A percentile compares a stretch with the other conserved stretches of the same genome.
Evolutionary conservation across 768 basidiomycete genomes (phyloP).

Genomic region (Suillus clintonianus): DNA sequence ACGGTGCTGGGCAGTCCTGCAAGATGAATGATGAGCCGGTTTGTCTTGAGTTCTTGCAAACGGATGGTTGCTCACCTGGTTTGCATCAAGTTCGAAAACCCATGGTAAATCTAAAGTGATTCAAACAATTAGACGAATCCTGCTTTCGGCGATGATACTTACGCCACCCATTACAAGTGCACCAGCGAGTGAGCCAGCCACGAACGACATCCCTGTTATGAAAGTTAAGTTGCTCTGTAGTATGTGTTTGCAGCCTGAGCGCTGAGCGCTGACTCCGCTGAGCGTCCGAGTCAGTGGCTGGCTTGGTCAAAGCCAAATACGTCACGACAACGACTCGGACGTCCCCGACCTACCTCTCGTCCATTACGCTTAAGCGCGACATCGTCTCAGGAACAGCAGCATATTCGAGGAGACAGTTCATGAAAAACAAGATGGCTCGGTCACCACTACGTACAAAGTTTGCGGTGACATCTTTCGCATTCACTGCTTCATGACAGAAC

Average conservation of each 20-base stretch:
- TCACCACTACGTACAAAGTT: background rate
- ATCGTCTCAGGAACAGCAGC: too few species aligned
- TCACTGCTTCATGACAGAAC: slow-evolving; percentile 26
- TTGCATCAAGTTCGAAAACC: slow-evolving; percentile 66
- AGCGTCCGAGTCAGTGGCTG: too few species aligned
- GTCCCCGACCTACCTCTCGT: background rate
- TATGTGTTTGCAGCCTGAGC: background rate
- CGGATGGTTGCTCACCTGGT: slow-evolving; percentile 42
- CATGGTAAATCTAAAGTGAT: slow-evolving; percentile 60
- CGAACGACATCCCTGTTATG: slow-evolving; percentile 49
- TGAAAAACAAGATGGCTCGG: background rate
- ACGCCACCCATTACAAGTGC: slow-evolving; percentile 70
- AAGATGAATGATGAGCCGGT: background rate
- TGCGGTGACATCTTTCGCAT: background rate
- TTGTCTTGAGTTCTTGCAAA: background rate
- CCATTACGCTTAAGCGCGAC: too few species aligned
- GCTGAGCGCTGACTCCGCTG: too few species aligned
- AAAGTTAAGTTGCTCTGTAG: background rate
- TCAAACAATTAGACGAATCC: background rate
- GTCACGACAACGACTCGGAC: background rate
- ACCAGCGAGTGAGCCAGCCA: slow-evolving; percentile 69
- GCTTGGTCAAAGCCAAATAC: background rate
- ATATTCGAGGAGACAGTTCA: background rate
- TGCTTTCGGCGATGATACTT: slow-evolving; percentile 13
- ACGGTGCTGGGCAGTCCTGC: slow-evolving; percentile 56